Evolutionary conservation across 805 yeast species (phyloP).

Genomic region (Kuraishia floccosa): DNA sequence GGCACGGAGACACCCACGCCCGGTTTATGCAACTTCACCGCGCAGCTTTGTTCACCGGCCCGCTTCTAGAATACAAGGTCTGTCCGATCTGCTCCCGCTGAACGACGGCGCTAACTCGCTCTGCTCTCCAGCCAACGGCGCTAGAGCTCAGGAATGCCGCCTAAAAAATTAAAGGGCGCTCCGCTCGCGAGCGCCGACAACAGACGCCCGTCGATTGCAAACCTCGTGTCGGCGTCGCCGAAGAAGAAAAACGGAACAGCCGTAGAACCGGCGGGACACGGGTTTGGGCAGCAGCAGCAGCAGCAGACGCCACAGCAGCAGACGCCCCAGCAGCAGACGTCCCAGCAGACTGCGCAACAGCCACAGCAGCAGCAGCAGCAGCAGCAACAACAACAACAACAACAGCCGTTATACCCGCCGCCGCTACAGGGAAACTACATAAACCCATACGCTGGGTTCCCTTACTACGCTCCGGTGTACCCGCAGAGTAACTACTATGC

Average conservation of each 20-base stretch:
- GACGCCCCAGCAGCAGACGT: background rate
- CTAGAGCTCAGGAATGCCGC: background rate
- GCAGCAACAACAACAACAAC: background rate
- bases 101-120: too few relatives aligned
- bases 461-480: conserved; percentile 1
- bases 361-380: background rate
- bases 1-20: too few relatives aligned
- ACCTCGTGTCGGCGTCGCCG: background rate
- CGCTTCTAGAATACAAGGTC: too few relatives aligned
- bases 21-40: too few relatives aligned
- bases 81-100: too few relatives aligned
- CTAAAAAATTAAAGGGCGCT: background rate
- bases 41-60: too few relatives aligned
- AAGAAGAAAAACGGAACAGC: background rate
- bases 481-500: conserved; percentile 1
- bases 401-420: background rate
- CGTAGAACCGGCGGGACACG: too few relatives aligned
- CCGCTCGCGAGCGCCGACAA: background rate
- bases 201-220: conserved; percentile 2
- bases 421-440: background rate
- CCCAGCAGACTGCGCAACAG: background rate
- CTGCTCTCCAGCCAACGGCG: background rate
- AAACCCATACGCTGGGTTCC: conserved; percentile 1
- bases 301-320: background rate
- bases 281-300: too few relatives aligned